Percentiles rank a stretch among this genome's conserved stretches.
phyloP scores from a whole-genome alignment of 2,329 filamentous ascomycete species.

The Arthrobotrys conoides region DNA sequence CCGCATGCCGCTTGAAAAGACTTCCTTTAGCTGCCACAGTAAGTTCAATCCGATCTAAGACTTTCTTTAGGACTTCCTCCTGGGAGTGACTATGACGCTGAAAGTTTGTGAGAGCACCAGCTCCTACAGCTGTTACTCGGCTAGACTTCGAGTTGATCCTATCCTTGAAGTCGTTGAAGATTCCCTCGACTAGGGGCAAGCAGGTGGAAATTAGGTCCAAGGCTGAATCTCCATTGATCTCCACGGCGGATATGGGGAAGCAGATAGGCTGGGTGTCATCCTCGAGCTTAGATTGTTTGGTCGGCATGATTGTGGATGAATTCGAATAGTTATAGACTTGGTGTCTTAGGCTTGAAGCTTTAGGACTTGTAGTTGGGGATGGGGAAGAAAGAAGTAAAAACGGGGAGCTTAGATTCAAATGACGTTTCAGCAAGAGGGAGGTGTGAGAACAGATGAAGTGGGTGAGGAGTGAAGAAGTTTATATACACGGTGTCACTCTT shows the following conservation, averaged over 20 bases:
- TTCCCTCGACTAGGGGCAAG: background rate
- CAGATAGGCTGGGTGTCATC: background rate
- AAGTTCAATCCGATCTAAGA: background rate
- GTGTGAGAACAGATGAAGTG: background rate
- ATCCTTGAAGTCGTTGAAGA: conserved; percentile 6
- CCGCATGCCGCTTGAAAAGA: conserved; percentile 2
- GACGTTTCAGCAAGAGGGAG: too few relatives aligned
- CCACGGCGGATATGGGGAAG: conserved; percentile 1
- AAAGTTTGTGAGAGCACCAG: conserved; percentile 25
- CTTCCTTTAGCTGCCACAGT: background rate
- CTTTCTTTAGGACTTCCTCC: background rate
- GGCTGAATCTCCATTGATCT: background rate
- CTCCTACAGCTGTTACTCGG: conserved; percentile 34
- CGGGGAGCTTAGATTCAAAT: too few relatives aligned
- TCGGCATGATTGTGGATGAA: background rate
- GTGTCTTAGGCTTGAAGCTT: too few relatives aligned
- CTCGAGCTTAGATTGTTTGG: background rate
- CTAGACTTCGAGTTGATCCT: conserved; percentile 11
- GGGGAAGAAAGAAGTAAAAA: too few relatives aligned
- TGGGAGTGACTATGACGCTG: background rate
- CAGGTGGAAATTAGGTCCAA: background rate
- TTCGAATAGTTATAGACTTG: too few relatives aligned
- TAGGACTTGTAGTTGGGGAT: too few relatives aligned
- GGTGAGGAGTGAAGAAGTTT: background rate
- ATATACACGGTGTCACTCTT: background rate